Conservation (phyloP, 1,139 yeast genomes). For the Suhomyces taliae region DNA sequence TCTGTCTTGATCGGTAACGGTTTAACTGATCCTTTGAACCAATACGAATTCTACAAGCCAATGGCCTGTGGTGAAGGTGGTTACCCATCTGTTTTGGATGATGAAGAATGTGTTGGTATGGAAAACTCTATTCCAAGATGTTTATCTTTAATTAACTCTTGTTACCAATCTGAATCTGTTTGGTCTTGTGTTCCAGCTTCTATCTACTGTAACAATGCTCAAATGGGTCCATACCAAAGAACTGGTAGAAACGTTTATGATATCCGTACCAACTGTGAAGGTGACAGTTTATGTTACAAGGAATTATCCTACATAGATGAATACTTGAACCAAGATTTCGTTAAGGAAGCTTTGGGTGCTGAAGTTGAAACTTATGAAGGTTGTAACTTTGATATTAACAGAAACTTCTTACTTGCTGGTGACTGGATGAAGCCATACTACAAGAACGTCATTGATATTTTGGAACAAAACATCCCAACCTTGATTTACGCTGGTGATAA, state of each 20-base stretch:
- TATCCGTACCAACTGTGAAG: constrained; percentile 82
- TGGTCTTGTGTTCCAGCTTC: constrained; percentile 95
- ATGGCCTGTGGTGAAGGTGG: constrained; percentile 99
- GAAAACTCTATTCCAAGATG: constrained; percentile 76
- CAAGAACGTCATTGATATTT: constrained; percentile 60
- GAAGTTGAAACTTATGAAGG: constrained; percentile 82
- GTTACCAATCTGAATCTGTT: constrained; percentile 75
- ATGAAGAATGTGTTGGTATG: constrained; percentile 81
- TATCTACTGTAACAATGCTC: constrained; percentile 85
- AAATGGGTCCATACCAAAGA: constrained; percentile 82
- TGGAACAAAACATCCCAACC: constrained; percentile 63
- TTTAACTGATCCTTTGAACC: constrained; percentile 87
- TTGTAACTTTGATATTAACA: constrained; percentile 82
- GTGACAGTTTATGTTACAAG: constrained; percentile 69
- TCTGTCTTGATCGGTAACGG: constrained; percentile 96
- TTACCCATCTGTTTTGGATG: constrained; percentile 72
- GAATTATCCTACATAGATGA: constrained; percentile 65
- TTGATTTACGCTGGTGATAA: constrained; percentile 84
- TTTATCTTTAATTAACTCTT: constrained; percentile 70
- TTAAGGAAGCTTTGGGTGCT: constrained; percentile 84
- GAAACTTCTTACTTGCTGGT: constrained; percentile 81
- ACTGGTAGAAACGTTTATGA: constrained; percentile 95
- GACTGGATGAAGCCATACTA: constrained; percentile 91
- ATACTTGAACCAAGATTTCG: constrained; percentile 67
- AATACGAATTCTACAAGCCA: constrained; percentile 85